Evolutionary conservation across 768 basidiomycete species (phyloP).

Genomic region (Russula olivacea): DNA sequence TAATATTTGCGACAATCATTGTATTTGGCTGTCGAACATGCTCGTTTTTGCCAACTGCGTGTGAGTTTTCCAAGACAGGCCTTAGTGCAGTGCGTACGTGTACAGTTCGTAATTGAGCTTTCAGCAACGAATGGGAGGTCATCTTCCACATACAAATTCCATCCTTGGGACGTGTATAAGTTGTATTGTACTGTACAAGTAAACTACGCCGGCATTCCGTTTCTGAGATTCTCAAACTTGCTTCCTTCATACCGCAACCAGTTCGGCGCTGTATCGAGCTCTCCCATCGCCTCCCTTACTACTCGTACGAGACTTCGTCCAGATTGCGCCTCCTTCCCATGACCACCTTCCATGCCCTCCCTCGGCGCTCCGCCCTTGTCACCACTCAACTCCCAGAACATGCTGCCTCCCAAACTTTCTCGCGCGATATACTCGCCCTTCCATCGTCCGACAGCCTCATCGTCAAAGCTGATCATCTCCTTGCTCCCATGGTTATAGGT

Average conservation of each 20-base stretch:
- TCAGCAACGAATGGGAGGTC: too few species aligned
- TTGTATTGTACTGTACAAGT: neutral
- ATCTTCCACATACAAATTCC: neutral
- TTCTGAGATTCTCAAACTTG: slow-evolving; percentile 73
- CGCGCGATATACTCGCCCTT: slow-evolving; percentile 79
- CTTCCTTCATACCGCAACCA: slow-evolving; percentile 77
- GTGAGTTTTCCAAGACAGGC: neutral
- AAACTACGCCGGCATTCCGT: slow-evolving; percentile 46
- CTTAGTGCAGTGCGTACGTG: neutral
- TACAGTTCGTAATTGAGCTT: too few species aligned
- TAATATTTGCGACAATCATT: too few species aligned
- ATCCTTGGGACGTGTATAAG: neutral
- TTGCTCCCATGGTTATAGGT: slow-evolving; percentile 64
- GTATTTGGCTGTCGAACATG: neutral
- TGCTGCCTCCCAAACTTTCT: slow-evolving; percentile 79
- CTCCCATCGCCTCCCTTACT: slow-evolving; percentile 45
- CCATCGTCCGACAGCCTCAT: slow-evolving; percentile 55
- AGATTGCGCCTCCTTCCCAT: slow-evolving; percentile 67
- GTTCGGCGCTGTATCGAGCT: slow-evolving; percentile 43
- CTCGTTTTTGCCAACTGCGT: neutral
- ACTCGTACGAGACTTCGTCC: slow-evolving; percentile 66
- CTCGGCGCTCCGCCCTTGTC: slow-evolving; percentile 62
- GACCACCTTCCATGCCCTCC: slow-evolving; percentile 68
- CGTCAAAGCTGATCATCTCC: slow-evolving; percentile 84
- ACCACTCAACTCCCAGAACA: slow-evolving; percentile 92